These are phyloP conservation scores for Fusarium haematococcum DNA, from an alignment of 2,329 filamentous ascomycete genomes.

Conservation along the genomic window DNA sequence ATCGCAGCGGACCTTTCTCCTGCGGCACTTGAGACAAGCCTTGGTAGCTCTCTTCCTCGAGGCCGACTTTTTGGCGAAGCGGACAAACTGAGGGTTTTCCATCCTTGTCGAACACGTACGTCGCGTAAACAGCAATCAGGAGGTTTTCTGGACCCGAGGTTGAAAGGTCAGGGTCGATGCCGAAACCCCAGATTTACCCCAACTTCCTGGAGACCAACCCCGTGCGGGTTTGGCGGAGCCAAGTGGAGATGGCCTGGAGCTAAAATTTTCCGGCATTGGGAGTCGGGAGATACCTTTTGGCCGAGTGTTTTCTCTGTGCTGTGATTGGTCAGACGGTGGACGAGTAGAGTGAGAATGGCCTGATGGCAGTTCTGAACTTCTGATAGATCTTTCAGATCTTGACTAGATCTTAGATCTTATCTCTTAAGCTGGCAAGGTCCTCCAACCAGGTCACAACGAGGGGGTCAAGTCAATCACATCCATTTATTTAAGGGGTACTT, in stretches of 20 bases:
- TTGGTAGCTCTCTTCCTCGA: slow-evolving; percentile 37
- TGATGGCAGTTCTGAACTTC: neutral
- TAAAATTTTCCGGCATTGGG: neutral
- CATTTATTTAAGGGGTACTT: too few relatives aligned
- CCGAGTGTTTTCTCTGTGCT: neutral
- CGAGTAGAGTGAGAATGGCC: neutral
- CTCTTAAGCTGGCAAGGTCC: neutral
- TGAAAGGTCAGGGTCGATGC: neutral
- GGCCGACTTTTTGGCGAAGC: slow-evolving; percentile 36
- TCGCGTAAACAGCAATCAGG: neutral
- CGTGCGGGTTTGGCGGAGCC: neutral
- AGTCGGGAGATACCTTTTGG: neutral
- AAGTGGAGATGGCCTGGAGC: neutral
- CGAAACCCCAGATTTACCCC: slow-evolving; percentile 4
- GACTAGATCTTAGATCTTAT: neutral
- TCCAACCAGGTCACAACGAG: too few relatives aligned
- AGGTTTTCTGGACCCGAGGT: neutral
- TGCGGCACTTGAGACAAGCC: slow-evolving; percentile 38
- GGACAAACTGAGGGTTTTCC: slow-evolving; percentile 28
- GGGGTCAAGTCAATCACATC: too few relatives aligned
- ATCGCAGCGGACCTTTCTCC: slow-evolving; percentile 38
- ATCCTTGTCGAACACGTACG: slow-evolving; percentile 13
- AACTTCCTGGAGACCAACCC: neutral
- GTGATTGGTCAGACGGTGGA: neutral
- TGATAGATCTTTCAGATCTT: neutral